These are phyloP conservation scores for Hypoxylon subgilvum DNA, from an alignment of 495 filamentous ascomycete species.

Conservation along the genomic window DNA sequence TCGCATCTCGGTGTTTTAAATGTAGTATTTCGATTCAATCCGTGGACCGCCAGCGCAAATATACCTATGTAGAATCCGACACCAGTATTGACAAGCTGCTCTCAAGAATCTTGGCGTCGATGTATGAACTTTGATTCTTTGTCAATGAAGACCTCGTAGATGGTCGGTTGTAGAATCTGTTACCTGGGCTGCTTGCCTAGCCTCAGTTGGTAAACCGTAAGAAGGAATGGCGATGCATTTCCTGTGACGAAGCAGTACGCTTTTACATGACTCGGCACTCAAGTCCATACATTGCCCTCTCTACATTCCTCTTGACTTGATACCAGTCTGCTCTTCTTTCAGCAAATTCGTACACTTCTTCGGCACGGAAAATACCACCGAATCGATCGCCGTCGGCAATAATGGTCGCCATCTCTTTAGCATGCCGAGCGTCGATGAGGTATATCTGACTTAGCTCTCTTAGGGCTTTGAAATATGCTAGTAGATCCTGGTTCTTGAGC, in stretches of 20 bases:
- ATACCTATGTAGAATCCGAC: too few species aligned
- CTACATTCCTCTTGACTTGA: slow-evolving; percentile 80
- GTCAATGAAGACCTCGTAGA: background rate
- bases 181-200: background rate
- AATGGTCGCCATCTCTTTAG: slow-evolving; percentile 92
- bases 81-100: background rate
- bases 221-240: background rate
- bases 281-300: slow-evolving; percentile 96
- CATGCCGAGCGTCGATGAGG: slow-evolving; percentile 82
- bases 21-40: too few species aligned
- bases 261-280: slow-evolving; percentile 85
- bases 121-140: background rate
- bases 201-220: background rate
- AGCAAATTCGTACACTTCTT: slow-evolving; percentile 98
- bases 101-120: background rate
- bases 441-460: slow-evolving; percentile 95
- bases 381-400: slow-evolving; percentile 93
- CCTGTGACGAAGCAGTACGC: background rate
- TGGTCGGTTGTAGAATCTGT: background rate
- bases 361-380: slow-evolving; percentile 86
- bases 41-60: too few species aligned
- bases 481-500: slow-evolving; percentile 79
- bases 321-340: slow-evolving; percentile 95
- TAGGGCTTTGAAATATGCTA: slow-evolving; percentile 89
- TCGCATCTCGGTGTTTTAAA: too few species aligned